Evolutionary conservation across 306 rosid species (phyloP).

Genomic region (Erythrophleum fordii): DNA sequence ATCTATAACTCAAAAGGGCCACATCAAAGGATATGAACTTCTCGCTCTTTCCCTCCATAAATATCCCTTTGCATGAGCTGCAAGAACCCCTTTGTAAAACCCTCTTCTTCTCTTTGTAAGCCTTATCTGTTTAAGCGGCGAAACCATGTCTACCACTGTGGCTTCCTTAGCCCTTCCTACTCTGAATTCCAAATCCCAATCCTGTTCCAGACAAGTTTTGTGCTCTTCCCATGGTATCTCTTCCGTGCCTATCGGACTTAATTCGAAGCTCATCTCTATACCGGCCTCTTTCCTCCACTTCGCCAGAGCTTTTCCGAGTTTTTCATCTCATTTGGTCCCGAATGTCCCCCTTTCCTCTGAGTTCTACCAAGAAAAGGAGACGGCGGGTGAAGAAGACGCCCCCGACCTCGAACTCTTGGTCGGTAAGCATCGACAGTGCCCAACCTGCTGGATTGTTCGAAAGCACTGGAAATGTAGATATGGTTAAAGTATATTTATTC

Average conservation of each 20-base stretch:
- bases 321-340: slow-evolving; percentile 53
- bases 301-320: slow-evolving; percentile 11
- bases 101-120: not conserved
- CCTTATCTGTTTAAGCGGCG: slow-evolving; percentile 48
- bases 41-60: not conserved
- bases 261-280: slow-evolving; percentile 41
- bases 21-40: no score
- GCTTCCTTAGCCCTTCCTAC: slow-evolving; percentile 53
- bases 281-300: slow-evolving; percentile 44
- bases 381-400: slow-evolving; percentile 46
- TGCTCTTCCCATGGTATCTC: slow-evolving; percentile 21
- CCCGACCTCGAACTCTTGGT: slow-evolving; percentile 75
- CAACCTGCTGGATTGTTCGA: slow-evolving; percentile 79
- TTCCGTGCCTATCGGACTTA: slow-evolving; percentile 30
- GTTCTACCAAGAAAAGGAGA: slow-evolving; percentile 67
- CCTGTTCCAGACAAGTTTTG: slow-evolving; percentile 30
- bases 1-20: no score
- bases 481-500: slow-evolving; percentile 67
- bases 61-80: not conserved
- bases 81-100: not conserved
- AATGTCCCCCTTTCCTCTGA: slow-evolving; percentile 70
- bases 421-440: slow-evolving; percentile 79
- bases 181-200: slow-evolving; percentile 44
- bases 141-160: slow-evolving; percentile 55
- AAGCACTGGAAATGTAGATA: slow-evolving; percentile 71